These are phyloP conservation scores for Candida ulmi DNA, from an alignment of 805 yeast genomes.

Conservation along the genomic window DNA sequence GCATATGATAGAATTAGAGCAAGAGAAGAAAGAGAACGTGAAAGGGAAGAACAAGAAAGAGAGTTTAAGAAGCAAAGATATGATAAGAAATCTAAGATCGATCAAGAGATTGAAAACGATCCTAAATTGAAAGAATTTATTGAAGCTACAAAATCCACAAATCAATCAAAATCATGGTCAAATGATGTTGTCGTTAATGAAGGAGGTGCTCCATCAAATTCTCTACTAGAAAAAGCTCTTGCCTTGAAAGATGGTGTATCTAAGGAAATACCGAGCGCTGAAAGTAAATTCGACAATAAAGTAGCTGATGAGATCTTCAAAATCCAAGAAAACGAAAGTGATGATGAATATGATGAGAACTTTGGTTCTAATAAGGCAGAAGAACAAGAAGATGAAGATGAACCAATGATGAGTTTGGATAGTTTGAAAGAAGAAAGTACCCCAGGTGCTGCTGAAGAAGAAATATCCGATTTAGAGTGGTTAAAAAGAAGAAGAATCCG, in stretches of 20 bases:
- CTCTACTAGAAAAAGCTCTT: constrained; percentile 34
- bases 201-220: constrained; percentile 29
- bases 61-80: constrained; percentile 25
- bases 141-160: constrained; percentile 74
- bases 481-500: constrained; percentile 67
- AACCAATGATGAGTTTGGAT: constrained; percentile 38
- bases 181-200: constrained; percentile 31
- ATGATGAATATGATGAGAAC: constrained; percentile 36
- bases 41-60: constrained; percentile 33
- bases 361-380: constrained; percentile 22
- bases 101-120: constrained; percentile 56
- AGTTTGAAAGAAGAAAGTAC: constrained; percentile 16
- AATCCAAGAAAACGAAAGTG: constrained; percentile 33
- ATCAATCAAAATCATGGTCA: constrained; percentile 73
- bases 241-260: constrained; percentile 26
- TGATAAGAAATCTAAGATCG: constrained; percentile 32
- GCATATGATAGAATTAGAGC: constrained; percentile 39
- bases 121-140: constrained; percentile 74
- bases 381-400: constrained; percentile 34
- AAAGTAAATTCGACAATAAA: constrained; percentile 15
- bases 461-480: constrained; percentile 82
- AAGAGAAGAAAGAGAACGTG: constrained; percentile 43
- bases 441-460: constrained; percentile 31
- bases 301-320: constrained; percentile 22
- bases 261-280: constrained; percentile 9